Evolutionary conservation across 2,329 filamentous ascomycete species (phyloP).

Genomic region (Ophiognomonia clavigignenti-juglandacearum): DNA sequence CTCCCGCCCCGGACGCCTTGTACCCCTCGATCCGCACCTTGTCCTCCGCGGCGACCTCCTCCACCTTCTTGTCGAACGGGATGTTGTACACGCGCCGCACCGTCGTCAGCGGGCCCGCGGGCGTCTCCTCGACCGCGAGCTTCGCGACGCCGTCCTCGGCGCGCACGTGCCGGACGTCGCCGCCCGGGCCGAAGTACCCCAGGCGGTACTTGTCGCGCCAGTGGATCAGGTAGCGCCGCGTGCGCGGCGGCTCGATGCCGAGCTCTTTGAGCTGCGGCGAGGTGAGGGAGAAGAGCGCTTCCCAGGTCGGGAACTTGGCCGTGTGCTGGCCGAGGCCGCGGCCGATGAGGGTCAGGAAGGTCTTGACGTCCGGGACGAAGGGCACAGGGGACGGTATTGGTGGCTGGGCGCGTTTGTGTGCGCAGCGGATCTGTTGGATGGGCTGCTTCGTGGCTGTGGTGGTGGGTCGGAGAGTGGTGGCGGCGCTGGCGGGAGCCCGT

Average conservation of each 20-base stretch:
- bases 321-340: conserved; percentile 78
- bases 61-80: conserved; percentile 37
- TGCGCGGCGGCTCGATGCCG: conserved; percentile 80
- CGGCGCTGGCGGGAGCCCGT: neutral
- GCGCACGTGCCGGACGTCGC: conserved; percentile 72
- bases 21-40: conserved; percentile 58
- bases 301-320: conserved; percentile 85
- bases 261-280: conserved; percentile 75
- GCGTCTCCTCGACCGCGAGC: conserved; percentile 41
- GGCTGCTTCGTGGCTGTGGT: conserved; percentile 20
- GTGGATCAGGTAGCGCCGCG: conserved; percentile 75
- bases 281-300: conserved; percentile 77
- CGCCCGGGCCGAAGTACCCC: conserved; percentile 74
- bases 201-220: conserved; percentile 84
- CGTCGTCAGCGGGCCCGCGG: conserved; percentile 31
- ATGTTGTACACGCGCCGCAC: conserved; percentile 53
- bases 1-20: conserved; percentile 62
- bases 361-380: conserved; percentile 77
- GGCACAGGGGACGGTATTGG: conserved; percentile 67
- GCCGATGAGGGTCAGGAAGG: conserved; percentile 88
- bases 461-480: conserved; percentile 22
- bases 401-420: conserved; percentile 34
- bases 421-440: conserved; percentile 36
- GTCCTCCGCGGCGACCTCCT: conserved; percentile 29
- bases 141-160: conserved; percentile 48